Conservation (phyloP, 2,329 filamentous ascomycete species). For the Claviceps paspali region DNA sequence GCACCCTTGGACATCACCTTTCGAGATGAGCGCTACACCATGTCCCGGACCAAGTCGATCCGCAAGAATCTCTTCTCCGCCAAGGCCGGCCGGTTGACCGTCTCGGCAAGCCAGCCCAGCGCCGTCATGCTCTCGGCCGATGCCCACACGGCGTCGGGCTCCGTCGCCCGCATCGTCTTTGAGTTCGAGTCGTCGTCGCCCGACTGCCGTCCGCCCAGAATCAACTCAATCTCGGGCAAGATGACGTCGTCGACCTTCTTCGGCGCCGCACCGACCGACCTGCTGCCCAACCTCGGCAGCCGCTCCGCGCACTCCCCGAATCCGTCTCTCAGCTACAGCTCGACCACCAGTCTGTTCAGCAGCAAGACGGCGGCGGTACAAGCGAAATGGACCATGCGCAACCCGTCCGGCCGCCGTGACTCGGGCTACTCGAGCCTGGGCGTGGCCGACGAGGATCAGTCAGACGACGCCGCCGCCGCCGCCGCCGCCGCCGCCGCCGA, state of each 20-base stretch:
- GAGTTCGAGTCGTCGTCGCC: constrained; percentile 29
- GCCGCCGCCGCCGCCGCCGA: constrained; percentile 12
- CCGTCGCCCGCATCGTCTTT: constrained; percentile 29
- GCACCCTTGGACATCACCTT: constrained; percentile 34
- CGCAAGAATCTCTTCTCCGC: constrained; percentile 36
- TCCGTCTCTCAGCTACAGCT: constrained; percentile 31
- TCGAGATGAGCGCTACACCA: constrained; percentile 32
- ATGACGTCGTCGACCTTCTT: constrained; percentile 37
- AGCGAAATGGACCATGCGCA: constrained; percentile 27
- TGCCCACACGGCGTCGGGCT: constrained; percentile 25
- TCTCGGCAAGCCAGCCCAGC: constrained; percentile 28
- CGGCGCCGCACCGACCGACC: constrained; percentile 27
- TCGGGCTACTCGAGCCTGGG: constrained; percentile 37
- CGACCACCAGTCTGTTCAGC: constrained; percentile 25
- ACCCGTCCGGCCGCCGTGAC: constrained; percentile 26
- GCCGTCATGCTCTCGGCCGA: constrained; percentile 36
- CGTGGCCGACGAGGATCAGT: constrained; percentile 16
- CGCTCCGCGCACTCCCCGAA: constrained; percentile 24
- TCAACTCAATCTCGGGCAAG: constrained; percentile 34
- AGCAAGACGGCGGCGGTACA: constrained; percentile 19
- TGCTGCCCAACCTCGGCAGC: constrained; percentile 35
- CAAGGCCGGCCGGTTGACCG: constrained; percentile 34
- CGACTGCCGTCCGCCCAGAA: constrained; percentile 29
- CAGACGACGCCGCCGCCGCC: constrained; percentile 19
- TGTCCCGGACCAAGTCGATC: constrained; percentile 35